Evolutionary conservation across 257 asterid species (phyloP), one percentile per base, ranked within the genome.

Genomic region (Rhazya stricta): DNA sequence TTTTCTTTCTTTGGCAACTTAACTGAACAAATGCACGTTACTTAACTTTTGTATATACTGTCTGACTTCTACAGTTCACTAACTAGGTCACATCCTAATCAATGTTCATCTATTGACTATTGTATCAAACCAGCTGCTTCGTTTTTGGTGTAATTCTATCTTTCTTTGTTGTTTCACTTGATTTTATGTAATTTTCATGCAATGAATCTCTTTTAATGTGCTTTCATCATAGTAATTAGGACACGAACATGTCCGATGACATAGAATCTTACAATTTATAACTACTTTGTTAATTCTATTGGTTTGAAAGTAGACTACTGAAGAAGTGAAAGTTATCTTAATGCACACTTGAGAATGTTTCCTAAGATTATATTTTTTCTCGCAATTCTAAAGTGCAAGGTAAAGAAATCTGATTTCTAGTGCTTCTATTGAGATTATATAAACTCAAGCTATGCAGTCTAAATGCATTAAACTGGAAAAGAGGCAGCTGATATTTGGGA

Each of bases 21-120:
- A 43, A 23, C 78, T 70, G 77, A 63, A 60, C 74, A 30, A 67
- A 13, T 74, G 76, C 82, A 75, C 77, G 84, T 83, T 83, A 67
- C 79, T 70, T 66, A 60, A 53, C 69, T 60, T 70, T 69, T 48
- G 61, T 41, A 3, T 63, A 27, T 48, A 48, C 50, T 48, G 9
- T 63, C 23, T 36, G 61, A 67, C 45, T 76, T 76, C 74, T 73
- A 50, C 74, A 34, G 29, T 78, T 21, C 41, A 16, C 71, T 58
- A 30, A 25, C 50, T 58, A 50, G 43, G 1, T 53, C 23, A 72
- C 72, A 45, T 45, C 72, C 70, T 32, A 60, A 19, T 50, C 63
- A 63, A 60, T 36, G 70, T 25, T 62, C 36, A 8, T 72, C 51
- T 65, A 21, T 74, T 56, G 4, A n/a, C 39, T 57, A 16, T 46